Evolutionary conservation across 257 asterid species (phyloP), one percentile per base, ranked within the genome.

Genomic region (Solanum chmielewskii): DNA sequence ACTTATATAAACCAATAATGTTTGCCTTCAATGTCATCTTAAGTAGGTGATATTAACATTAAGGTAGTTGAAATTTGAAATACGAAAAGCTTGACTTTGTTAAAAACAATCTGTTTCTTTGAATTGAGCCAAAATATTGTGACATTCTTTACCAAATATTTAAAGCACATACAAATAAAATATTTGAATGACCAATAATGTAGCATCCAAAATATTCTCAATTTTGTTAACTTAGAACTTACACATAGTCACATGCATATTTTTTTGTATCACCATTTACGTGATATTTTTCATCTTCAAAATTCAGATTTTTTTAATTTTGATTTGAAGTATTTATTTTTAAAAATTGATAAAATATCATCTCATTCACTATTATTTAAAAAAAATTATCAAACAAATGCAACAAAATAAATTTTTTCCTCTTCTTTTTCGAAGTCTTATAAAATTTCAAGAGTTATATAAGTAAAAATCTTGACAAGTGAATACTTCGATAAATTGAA

Each of bases 381-480:
- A 62, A 23, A 37, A 37, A 5, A 1, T 1, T 4, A 59, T 59
- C 25, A 59, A 59, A 59, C n/a, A 59, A 59, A n/a, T 62, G 1
- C 70, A 62, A 62, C 70, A 10, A 2, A 62, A n/a, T 10, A 4
- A 1, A 13, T n/a, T n/a, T 62, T 10, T n/a, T 62, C 15, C 3
- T 4, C 14, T 4, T 23, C 1, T 62, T 23, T 62, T 62, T 2
- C 0, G 0, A 3, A 1, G 0, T 62, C 3, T 62, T 1, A 60
- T 23, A 60, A 21, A 60, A 60, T 60, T 9, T 56, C 0, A 62
- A 3, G 31, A 23, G 10, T 16, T 52, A 16, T 6, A 16, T 7
- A 52, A 3, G 23, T 52, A 11, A 56, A 56, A 56, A 20, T 56
- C 15, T 60, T 23, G 15, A 23, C 6, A 60, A 60, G 7, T 23